phyloP scores from a whole-genome alignment of 2,329 filamentous ascomycete species.

The Cladosporium sphaerospermum region DNA sequence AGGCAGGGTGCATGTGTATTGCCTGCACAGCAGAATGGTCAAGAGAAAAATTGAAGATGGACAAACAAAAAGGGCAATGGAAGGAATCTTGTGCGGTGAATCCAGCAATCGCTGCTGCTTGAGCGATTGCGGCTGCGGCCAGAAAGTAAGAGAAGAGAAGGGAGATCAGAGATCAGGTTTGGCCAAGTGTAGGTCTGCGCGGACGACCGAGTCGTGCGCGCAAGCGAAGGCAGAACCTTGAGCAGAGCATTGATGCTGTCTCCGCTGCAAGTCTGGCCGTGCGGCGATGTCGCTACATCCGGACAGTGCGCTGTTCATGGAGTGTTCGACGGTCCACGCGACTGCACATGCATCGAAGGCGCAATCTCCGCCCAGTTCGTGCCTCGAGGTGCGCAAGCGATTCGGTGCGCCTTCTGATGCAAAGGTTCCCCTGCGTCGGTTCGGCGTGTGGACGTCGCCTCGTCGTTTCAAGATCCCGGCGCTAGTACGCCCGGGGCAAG shows the following conservation, averaged over 20 bases:
- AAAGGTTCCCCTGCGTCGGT: not conserved
- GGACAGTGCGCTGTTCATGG: too few relatives aligned
- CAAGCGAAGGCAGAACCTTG: too few relatives aligned
- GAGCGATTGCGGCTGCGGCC: conserved; percentile 1
- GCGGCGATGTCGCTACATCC: too few relatives aligned
- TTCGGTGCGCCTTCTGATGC: not conserved
- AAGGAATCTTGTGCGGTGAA: not conserved
- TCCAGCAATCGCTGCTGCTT: conserved; percentile 1
- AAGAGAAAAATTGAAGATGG: not conserved
- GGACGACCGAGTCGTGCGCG: not conserved
- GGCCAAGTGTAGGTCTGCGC: not conserved
- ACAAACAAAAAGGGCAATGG: not conserved
- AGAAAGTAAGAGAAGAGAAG: not conserved
- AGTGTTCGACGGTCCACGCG: too few relatives aligned
- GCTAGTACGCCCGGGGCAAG: conserved; percentile 17
- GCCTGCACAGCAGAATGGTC: conserved; percentile 6
- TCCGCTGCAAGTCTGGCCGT: too few relatives aligned
- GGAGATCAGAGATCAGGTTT: not conserved
- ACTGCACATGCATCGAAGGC: not conserved
- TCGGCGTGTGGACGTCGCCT: not conserved
- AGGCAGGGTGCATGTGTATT: not conserved
- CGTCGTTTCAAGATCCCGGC: conserved; percentile 7
- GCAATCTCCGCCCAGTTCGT: not conserved
- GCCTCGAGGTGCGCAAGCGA: conserved; percentile 1
- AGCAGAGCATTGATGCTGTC: too few relatives aligned